Base-by-base conservation (phyloP, 2,329 filamentous ascomycete species). In the Diplodia corticola region DNA sequence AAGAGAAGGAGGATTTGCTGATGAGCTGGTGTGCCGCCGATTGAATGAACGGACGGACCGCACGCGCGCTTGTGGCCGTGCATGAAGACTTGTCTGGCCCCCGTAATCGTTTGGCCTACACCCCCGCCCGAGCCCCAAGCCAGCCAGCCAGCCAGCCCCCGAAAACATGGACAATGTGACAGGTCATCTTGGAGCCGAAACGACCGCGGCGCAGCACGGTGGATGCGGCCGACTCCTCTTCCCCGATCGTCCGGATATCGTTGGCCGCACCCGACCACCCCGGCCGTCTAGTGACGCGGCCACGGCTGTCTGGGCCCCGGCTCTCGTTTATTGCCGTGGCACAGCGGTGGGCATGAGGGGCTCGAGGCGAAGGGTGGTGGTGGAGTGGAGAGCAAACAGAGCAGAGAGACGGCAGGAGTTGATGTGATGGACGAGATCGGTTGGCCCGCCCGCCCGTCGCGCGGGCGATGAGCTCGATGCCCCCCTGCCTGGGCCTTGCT, bases 161-260 rank as follows among this genome's bases (percentile, higher is more conserved):
- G 5, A 20, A 26, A 35, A 13, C 20, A 13, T 13, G 17, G 22
- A 17, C 17, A 22, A 59, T 59, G 55, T 59, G 55, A 59, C 55
- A 46, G 15, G 24, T 59, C 55, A 17, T 13, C 54, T 59, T 59
- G 17, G 22, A 7, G 12, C 30, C 30, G 24, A 55, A 33, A 13
- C 53, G 53, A 26, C 35, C 35, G 53, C 53, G 53, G 35, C 53
- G 53, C 53, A 44, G 53, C 53, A 44, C 17, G 53, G 55, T 59
- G 55, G 55, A 59, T 59, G 20, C 20, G 40, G 12, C 7, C n/a
- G 40, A 24, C 12, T 46, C 24, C 26, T 37, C 30, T 9, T 46
- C 15, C 35, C 24, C 37, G 55, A 46, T 59, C 55, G 37, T 59
- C 24, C 55, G 37, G 53, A 15, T 57, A 35, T 15, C 33, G 53